Evolutionary conservation across 23 red algal genomes (phyloP).

Genomic region (Agarophyton chilense): DNA sequence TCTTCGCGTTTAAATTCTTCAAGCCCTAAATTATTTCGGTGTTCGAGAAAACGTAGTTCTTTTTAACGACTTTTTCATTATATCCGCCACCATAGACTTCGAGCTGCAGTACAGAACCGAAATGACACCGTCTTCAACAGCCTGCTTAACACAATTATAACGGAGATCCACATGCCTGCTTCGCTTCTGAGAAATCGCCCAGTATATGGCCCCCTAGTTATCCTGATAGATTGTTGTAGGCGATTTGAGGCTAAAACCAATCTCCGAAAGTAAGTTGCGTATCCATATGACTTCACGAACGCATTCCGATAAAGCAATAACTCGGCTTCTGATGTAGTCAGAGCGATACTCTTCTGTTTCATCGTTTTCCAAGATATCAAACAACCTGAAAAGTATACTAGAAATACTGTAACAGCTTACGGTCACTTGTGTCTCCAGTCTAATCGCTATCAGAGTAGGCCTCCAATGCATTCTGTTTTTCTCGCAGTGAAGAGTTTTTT

Average conservation of each 20-base stretch:
- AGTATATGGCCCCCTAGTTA: neutral
- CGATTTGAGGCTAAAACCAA: neutral
- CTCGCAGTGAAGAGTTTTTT: neutral
- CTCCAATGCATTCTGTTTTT: neutral
- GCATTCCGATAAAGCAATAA: slow-evolving; percentile 38
- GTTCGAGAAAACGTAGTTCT: neutral
- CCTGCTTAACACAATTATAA: neutral
- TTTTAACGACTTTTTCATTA: slow-evolving; percentile 9
- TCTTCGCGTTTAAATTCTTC: neutral
- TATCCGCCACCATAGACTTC: neutral
- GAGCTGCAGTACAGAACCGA: slow-evolving; percentile 18
- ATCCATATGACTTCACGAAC: neutral
- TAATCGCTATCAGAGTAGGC: slow-evolving; percentile 20
- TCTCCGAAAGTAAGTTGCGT: slow-evolving; percentile 1
- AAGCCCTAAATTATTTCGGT: neutral
- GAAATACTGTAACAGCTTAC: slow-evolving; percentile 12
- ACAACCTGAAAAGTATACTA: neutral
- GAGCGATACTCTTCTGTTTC: slow-evolving; percentile 35
- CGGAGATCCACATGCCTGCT: neutral
- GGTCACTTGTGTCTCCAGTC: neutral
- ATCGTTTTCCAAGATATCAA: slow-evolving; percentile 28
- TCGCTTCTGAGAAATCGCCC: neutral
- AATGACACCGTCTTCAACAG: neutral
- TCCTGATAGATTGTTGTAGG: neutral
- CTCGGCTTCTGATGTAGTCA: slow-evolving; percentile 38